These are phyloP conservation scores for Macaranga tanarius DNA, from an alignment of 441 rosid species.

Conservation along the genomic window DNA sequence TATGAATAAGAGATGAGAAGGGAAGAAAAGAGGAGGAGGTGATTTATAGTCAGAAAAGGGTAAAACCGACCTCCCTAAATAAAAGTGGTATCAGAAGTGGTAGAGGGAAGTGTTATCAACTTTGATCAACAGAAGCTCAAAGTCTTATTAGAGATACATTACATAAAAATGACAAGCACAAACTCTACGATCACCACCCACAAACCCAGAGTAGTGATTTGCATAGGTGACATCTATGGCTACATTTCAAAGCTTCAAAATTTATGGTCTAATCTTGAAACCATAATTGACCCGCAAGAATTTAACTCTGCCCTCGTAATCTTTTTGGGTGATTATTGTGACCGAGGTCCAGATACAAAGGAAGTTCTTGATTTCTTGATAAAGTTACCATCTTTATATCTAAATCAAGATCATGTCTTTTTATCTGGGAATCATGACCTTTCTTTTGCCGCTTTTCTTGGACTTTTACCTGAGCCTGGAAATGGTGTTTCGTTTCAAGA, in stretches of 20 bases:
- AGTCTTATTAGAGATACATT: neutral
- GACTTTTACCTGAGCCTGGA: conserved; percentile 48
- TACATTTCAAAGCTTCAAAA: conserved; percentile 55
- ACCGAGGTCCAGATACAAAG: conserved; percentile 73
- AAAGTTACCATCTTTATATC: conserved; percentile 50
- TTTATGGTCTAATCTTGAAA: conserved; percentile 74
- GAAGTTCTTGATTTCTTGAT: conserved; percentile 63
- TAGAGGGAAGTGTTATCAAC: no score
- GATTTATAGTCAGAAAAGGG: no score
- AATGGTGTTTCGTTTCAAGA: conserved; percentile 49
- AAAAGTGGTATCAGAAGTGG: no score
- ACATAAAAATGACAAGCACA: conserved; percentile 12
- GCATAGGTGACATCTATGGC: conserved; percentile 89
- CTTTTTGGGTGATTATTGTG: conserved; percentile 91
- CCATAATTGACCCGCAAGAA: conserved; percentile 36
- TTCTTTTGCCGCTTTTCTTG: conserved; percentile 67
- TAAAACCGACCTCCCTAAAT: no score
- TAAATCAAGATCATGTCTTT: conserved; percentile 61
- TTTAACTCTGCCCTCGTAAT: conserved; percentile 65
- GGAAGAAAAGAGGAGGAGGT: no score
- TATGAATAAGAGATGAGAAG: no score
- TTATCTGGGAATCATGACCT: conserved; percentile 76
- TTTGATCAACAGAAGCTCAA: neutral
- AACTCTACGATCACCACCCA: neutral
- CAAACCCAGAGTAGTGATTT: conserved; percentile 55